phyloP scores from a whole-genome alignment of 805 yeast species.

The Saccharomycopsis capsularis region DNA sequence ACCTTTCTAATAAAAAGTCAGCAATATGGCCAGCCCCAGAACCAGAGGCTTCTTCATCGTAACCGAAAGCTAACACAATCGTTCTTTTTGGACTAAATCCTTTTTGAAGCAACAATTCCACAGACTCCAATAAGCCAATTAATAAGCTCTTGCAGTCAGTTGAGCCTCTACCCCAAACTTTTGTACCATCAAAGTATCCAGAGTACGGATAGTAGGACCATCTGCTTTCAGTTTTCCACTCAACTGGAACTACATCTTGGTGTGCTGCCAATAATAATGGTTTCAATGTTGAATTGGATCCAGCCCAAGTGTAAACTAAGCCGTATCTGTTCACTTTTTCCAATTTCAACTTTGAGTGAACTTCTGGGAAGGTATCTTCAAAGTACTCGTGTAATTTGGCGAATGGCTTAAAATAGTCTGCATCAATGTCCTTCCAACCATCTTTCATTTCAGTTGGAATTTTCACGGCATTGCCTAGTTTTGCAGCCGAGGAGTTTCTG shows the following conservation, averaged over 20 bases:
- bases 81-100: constrained; percentile 56
- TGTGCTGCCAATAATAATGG: constrained; percentile 71
- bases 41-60: constrained; percentile 74
- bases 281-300: constrained; percentile 42
- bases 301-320: constrained; percentile 47
- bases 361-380: constrained; percentile 47
- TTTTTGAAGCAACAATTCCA: constrained; percentile 44
- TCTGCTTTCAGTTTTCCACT: constrained; percentile 41
- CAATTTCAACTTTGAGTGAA: constrained; percentile 40
- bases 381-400: constrained; percentile 47
- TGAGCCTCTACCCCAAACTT: constrained; percentile 72
- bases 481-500: constrained; percentile 32
- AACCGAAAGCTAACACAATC: constrained; percentile 60
- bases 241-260: constrained; percentile 77
- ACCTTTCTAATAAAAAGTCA: constrained; percentile 40
- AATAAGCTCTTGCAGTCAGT: constrained; percentile 68
- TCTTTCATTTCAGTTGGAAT: constrained; percentile 46
- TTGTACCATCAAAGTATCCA: constrained; percentile 64
- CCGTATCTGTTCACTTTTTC: constrained; percentile 56
- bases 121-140: constrained; percentile 58
- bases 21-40: constrained; percentile 54
- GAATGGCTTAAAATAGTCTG: constrained; percentile 39
- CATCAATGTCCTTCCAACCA: constrained; percentile 28
- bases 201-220: constrained; percentile 67
- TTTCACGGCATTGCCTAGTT: constrained; percentile 43